These are phyloP conservation scores for Phylloporus sp. DNA, from an alignment of 768 basidiomycete species.

Conservation along the genomic window DNA sequence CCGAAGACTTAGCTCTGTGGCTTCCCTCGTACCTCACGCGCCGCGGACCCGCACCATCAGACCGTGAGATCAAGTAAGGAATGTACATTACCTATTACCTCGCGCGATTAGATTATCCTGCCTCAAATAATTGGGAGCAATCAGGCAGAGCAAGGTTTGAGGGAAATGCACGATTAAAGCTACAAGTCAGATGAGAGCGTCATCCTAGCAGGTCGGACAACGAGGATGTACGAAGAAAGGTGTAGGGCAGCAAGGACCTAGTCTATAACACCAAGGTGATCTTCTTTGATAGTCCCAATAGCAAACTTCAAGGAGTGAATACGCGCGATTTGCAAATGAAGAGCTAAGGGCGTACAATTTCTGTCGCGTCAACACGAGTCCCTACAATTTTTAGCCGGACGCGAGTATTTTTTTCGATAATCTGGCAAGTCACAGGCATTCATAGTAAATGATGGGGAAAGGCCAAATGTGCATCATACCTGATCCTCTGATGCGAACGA, in stretches of 20 bases:
- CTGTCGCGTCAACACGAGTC: slow-evolving; percentile 94
- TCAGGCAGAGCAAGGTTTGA: background rate
- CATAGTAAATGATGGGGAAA: background rate
- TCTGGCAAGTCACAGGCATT: slow-evolving; percentile 37
- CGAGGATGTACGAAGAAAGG: background rate
- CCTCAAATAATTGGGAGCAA: background rate
- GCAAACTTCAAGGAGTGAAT: slow-evolving; percentile 63
- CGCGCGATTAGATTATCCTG: no score
- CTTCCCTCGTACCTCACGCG: no score
- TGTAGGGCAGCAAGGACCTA: slow-evolving; percentile 28
- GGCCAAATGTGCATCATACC: slow-evolving; percentile 36
- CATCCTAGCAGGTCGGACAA: background rate
- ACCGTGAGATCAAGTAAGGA: no score
- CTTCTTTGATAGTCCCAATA: slow-evolving; percentile 97
- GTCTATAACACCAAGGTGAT: slow-evolving; percentile 92
- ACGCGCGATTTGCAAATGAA: background rate
- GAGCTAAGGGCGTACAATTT: slow-evolving; percentile 72
- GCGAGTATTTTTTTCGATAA: slow-evolving; percentile 90
- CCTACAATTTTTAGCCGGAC: slow-evolving; percentile 98
- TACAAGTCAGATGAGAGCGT: slow-evolving; percentile 4
- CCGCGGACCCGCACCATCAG: no score
- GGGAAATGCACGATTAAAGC: background rate
- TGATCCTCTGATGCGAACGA: slow-evolving; percentile 91
- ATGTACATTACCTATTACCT: no score
- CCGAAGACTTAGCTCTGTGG: no score